Conservation (phyloP, 305 asterid species). For the Fraxinus sp. region DNA sequence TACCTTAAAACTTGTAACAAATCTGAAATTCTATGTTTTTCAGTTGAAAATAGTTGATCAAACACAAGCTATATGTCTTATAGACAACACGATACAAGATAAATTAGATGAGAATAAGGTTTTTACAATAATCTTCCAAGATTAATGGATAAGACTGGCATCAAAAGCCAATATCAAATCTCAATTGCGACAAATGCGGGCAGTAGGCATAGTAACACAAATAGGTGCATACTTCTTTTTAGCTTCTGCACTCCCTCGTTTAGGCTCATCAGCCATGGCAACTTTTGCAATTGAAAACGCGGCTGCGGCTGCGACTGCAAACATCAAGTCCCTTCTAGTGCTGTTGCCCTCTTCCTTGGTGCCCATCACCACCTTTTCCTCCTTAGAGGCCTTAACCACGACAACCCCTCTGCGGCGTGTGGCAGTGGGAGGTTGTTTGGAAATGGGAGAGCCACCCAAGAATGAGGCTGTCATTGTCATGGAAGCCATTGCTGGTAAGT, state of each 20-base stretch:
- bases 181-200: slow-evolving; percentile 57
- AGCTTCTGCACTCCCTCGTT: slow-evolving; percentile 48
- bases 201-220: slow-evolving; percentile 79
- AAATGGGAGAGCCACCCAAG: neutral
- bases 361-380: slow-evolving; percentile 16
- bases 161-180: neutral
- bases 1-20: neutral
- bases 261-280: slow-evolving; percentile 66
- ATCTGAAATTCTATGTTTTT: neutral
- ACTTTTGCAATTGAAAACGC: slow-evolving; percentile 43
- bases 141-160: neutral
- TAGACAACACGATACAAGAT: neutral
- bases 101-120: neutral
- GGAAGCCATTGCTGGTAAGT: slow-evolving; percentile 48
- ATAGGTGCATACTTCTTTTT: slow-evolving; percentile 73
- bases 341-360: slow-evolving; percentile 30
- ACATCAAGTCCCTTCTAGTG: slow-evolving; percentile 55
- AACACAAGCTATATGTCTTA: neutral
- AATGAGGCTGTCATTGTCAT: slow-evolving; percentile 51
- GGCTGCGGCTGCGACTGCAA: slow-evolving; percentile 44
- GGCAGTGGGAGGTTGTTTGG: slow-evolving; percentile 35
- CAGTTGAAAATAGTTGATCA: neutral
- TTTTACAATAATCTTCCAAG: neutral
- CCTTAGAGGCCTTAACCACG: slow-evolving; percentile 43
- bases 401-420: slow-evolving; percentile 27